Percentiles rank a stretch among this genome's conserved stretches.
Evolutionary conservation across 106 monocot species (phyloP).

Genomic region (Dioscorea dumetorum): DNA sequence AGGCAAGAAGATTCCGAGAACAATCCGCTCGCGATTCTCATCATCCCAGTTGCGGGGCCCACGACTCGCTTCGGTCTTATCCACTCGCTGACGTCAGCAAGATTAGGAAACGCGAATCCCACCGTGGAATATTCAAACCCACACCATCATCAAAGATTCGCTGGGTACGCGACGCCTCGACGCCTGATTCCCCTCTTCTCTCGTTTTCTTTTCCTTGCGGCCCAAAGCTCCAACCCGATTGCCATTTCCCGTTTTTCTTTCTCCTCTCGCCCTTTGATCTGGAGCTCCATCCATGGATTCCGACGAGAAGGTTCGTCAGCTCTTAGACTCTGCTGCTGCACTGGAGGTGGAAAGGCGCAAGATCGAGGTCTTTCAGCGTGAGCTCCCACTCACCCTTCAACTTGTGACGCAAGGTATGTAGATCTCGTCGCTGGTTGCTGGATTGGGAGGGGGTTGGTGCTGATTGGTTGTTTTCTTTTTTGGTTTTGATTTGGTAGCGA

Average conservation of each 20-base stretch:
- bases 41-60: not conserved
- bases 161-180: slow-evolving; percentile 28
- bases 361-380: slow-evolving; percentile 46
- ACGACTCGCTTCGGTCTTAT: not conserved
- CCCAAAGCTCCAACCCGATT: not conserved
- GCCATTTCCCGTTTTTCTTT: not conserved
- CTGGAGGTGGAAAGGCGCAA: slow-evolving; percentile 39
- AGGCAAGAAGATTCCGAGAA: not conserved
- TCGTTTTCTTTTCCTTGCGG: not conserved
- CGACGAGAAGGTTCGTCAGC: slow-evolving; percentile 12
- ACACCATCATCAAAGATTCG: slow-evolving; percentile 6
- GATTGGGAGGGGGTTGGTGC: not conserved
- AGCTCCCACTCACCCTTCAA: slow-evolving; percentile 44
- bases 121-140: not conserved
- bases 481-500: slow-evolving; percentile 30
- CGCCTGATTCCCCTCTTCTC: not conserved
- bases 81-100: not conserved
- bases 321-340: slow-evolving; percentile 26
- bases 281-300: slow-evolving; percentile 10
- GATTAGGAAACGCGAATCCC: not conserved
- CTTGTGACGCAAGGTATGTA: slow-evolving; percentile 37
- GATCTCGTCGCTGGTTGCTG: not conserved
- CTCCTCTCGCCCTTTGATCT: not conserved
- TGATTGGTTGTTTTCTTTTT: not conserved
- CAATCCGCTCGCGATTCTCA: not conserved